These are phyloP conservation scores for Entophlyctis luteolus DNA, from an alignment of 192 early-diverging fungal genomes.

Conservation along the genomic window DNA sequence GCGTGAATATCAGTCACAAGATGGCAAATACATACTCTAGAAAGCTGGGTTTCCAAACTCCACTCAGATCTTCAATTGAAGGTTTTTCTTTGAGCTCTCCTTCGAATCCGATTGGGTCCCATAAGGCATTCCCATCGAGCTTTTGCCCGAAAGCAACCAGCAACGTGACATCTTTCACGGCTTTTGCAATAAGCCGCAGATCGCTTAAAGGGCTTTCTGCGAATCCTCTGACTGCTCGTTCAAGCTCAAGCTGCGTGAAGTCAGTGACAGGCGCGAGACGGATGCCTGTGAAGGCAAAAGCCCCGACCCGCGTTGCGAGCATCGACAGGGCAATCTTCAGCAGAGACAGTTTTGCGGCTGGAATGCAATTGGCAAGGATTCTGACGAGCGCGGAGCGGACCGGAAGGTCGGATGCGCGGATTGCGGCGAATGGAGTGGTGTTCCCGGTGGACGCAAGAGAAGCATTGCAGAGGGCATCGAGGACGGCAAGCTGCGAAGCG, in stretches of 20 bases:
- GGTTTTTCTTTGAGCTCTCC: constrained; percentile 45
- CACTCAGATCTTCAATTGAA: constrained; percentile 31
- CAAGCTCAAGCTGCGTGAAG: not conserved
- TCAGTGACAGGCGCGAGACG: not conserved
- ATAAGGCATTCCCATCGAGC: constrained; percentile 18
- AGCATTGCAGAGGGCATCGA: not conserved
- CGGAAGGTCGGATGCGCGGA: not conserved
- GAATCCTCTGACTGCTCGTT: not conserved
- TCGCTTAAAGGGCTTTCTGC: not conserved
- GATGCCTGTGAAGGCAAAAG: not conserved
- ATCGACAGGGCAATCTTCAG: not conserved
- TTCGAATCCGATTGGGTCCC: constrained; percentile 54
- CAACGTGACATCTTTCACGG: not conserved
- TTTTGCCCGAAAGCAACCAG: not conserved
- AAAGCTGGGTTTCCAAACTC: constrained; percentile 54
- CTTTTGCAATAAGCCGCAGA: not conserved
- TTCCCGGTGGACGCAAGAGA: not conserved
- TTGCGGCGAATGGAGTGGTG: not conserved
- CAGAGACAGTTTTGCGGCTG: not conserved
- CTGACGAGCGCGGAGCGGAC: not conserved
- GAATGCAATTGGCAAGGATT: not conserved
- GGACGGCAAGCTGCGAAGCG: not conserved
- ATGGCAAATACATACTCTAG: constrained; percentile 24
- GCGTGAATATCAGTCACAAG: not conserved
- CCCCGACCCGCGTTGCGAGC: not conserved